Evolutionary conservation across 2,329 filamentous ascomycete species (phyloP).

Genomic region (Teratosphaeriaceae sp.): DNA sequence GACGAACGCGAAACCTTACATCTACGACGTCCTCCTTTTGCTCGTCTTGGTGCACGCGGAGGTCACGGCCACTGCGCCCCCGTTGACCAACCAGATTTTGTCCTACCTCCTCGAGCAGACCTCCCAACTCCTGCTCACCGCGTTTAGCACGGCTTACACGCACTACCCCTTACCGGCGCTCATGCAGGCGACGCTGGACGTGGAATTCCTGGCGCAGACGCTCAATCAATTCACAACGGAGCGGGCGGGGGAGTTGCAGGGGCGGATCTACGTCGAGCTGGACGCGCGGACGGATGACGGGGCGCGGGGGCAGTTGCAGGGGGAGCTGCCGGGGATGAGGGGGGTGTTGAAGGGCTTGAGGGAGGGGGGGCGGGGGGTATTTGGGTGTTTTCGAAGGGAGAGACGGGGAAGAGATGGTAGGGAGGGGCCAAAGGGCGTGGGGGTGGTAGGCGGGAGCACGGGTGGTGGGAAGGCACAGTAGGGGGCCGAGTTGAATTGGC

Average conservation of each 20-base stretch:
- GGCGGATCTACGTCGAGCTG: slow-evolving; percentile 84
- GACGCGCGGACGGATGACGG: slow-evolving; percentile 86
- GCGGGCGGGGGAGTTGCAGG: slow-evolving; percentile 71
- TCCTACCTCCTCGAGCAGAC: slow-evolving; percentile 80
- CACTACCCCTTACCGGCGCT: slow-evolving; percentile 72
- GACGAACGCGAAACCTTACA: slow-evolving; percentile 73
- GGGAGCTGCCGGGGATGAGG: slow-evolving; percentile 84
- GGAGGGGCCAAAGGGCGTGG: slow-evolving; percentile 2
- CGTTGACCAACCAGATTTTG: slow-evolving; percentile 58
- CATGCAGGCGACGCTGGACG: slow-evolving; percentile 95
- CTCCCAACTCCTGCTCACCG: slow-evolving; percentile 70
- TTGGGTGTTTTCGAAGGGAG: slow-evolving; percentile 38
- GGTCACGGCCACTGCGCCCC: slow-evolving; percentile 43
- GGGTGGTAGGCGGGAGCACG: not conserved
- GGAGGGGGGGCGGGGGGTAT: slow-evolving; percentile 77
- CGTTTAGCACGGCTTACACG: slow-evolving; percentile 55
- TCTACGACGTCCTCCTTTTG: slow-evolving; percentile 77
- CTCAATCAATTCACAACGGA: slow-evolving; percentile 85
- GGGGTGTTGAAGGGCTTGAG: slow-evolving; percentile 75
- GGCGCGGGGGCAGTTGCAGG: slow-evolving; percentile 71
- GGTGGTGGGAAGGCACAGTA: too few species aligned
- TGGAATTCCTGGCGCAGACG: slow-evolving; percentile 94
- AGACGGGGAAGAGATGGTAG: slow-evolving; percentile 8
- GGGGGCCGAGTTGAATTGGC: too few species aligned
- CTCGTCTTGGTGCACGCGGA: slow-evolving; percentile 58